These are phyloP conservation scores for Pseudocercospora musae DNA, from an alignment of 2,329 filamentous ascomycete species.

Conservation along the genomic window DNA sequence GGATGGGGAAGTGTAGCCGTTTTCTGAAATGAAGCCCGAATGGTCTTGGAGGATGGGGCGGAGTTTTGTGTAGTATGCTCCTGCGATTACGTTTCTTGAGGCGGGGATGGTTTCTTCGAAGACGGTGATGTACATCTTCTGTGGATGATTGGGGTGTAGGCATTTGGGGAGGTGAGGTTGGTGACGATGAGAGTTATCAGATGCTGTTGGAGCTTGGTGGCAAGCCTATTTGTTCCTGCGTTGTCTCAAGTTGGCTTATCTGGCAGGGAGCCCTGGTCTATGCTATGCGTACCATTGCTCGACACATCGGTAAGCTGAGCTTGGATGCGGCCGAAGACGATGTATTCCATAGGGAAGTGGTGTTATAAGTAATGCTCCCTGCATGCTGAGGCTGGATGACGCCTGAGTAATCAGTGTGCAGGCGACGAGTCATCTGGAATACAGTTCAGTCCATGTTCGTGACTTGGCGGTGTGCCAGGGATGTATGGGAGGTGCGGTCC, in stretches of 20 bases:
- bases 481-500: background rate
- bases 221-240: background rate
- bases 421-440: background rate
- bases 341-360: background rate
- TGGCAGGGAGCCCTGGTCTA: background rate
- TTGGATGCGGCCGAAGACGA: background rate
- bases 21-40: background rate
- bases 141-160: background rate
- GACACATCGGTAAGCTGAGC: background rate
- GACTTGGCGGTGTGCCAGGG: background rate
- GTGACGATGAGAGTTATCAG: background rate
- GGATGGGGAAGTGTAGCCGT: constrained; percentile 3
- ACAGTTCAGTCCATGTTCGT: background rate
- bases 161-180: background rate
- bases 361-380: background rate
- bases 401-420: background rate
- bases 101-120: constrained; percentile 10
- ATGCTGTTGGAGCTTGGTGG: background rate
- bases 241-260: background rate
- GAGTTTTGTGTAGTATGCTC: background rate
- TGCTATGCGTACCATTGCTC: background rate
- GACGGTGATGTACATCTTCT: constrained; percentile 7
- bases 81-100: background rate
- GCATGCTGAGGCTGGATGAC: background rate
- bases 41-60: background rate